Evolutionary conservation across 2,329 filamentous ascomycete species (phyloP).

Genomic region (Didymella pomorum): DNA sequence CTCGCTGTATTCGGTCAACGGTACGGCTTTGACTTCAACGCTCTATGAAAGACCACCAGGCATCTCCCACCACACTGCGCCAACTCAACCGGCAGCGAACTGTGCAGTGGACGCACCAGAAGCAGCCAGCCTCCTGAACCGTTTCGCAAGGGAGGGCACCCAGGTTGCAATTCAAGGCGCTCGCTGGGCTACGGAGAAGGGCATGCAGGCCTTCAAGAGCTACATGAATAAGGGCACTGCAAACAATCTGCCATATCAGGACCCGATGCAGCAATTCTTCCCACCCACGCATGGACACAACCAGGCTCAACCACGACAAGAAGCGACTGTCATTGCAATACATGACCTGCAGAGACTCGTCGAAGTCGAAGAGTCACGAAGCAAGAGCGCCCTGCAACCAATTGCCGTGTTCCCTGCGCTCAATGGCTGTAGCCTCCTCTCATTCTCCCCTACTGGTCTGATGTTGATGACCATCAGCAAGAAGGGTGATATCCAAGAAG

Average conservation of each 20-base stretch:
- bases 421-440: slow-evolving; percentile 81
- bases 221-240: slow-evolving; percentile 70
- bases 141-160: slow-evolving; percentile 79
- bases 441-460: slow-evolving; percentile 77
- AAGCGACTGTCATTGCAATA: slow-evolving; percentile 78
- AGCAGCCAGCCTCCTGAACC: slow-evolving; percentile 75
- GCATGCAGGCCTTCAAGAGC: slow-evolving; percentile 78
- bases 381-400: slow-evolving; percentile 64
- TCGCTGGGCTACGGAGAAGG: slow-evolving; percentile 79
- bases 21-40: slow-evolving; percentile 63
- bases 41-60: slow-evolving; percentile 64
- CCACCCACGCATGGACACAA: slow-evolving; percentile 78
- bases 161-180: slow-evolving; percentile 79
- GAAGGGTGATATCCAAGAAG: slow-evolving; percentile 82
- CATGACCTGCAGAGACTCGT: slow-evolving; percentile 71
- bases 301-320: slow-evolving; percentile 59
- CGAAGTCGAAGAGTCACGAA: slow-evolving; percentile 56
- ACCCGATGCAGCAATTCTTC: slow-evolving; percentile 64
- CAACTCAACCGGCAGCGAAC: slow-evolving; percentile 71
- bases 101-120: slow-evolving; percentile 76
- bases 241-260: slow-evolving; percentile 34
- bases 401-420: slow-evolving; percentile 74
- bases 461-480: slow-evolving; percentile 80
- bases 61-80: slow-evolving; percentile 68
- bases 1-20: slow-evolving; percentile 73